These are phyloP conservation scores for Cryptococcus floricola DNA, from an alignment of 1,284 basidiomycete species.

Conservation along the genomic window DNA sequence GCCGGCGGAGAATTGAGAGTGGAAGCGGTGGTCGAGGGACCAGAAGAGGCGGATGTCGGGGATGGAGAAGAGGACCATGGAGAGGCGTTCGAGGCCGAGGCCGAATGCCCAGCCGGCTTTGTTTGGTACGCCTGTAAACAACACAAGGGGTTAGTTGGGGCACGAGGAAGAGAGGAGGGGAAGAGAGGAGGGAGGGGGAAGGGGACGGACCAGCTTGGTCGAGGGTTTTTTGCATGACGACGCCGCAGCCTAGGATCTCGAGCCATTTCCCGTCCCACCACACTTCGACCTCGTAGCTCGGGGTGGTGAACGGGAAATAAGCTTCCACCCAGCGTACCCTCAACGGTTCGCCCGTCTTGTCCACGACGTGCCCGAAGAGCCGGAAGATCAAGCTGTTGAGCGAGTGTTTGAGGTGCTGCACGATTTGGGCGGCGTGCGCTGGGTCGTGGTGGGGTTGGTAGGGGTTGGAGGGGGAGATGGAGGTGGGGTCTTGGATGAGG, in stretches of 20 bases:
- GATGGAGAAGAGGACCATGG: slow-evolving; percentile 96
- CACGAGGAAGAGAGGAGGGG: no score
- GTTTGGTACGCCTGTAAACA: slow-evolving; percentile 61
- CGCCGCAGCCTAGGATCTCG: slow-evolving; percentile 91
- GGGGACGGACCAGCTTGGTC: slow-evolving; percentile 66
- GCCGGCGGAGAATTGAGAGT: slow-evolving; percentile 76
- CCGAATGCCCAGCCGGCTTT: slow-evolving; percentile 99
- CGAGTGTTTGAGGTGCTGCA: slow-evolving; percentile 82
- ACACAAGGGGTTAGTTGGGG: not conserved
- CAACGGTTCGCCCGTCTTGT: slow-evolving; percentile 59
- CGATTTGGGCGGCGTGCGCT: slow-evolving; percentile 64
- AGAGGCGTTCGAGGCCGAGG: slow-evolving; percentile 92
- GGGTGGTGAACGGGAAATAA: slow-evolving; percentile 95
- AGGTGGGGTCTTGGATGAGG: slow-evolving; percentile 79
- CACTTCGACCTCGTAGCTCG: slow-evolving; percentile 97
- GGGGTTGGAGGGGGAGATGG: slow-evolving; percentile 70
- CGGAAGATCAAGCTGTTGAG: slow-evolving; percentile 82
- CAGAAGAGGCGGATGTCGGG: slow-evolving; percentile 99
- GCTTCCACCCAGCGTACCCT: slow-evolving; percentile 95
- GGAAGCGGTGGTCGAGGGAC: slow-evolving; percentile 84
- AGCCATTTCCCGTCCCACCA: slow-evolving; percentile 96
- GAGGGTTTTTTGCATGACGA: slow-evolving; percentile 83
- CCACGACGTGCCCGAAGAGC: slow-evolving; percentile 66
- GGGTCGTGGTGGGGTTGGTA: slow-evolving; percentile 74
- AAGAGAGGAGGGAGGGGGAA: slow-evolving; percentile 5